Conservation (phyloP, 2,329 filamentous ascomycete genomes). For the Stagonosporopsis vannaccii region DNA sequence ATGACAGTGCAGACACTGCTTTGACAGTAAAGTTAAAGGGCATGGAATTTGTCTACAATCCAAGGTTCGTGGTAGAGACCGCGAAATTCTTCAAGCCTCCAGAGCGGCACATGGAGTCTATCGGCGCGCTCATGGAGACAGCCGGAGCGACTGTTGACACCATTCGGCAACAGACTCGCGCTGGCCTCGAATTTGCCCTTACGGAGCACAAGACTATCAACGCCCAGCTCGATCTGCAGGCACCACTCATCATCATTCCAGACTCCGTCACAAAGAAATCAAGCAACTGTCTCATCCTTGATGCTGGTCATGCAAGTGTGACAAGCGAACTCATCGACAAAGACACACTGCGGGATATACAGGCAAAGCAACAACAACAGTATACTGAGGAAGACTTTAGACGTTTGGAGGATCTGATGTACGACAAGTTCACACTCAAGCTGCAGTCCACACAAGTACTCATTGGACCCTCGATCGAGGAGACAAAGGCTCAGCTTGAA, state of each 20-base stretch:
- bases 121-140: slow-evolving; percentile 92
- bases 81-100: slow-evolving; percentile 96
- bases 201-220: slow-evolving; percentile 99
- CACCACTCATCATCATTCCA: slow-evolving; percentile 93
- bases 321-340: slow-evolving; percentile 94
- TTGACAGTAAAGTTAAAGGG: slow-evolving; percentile 91
- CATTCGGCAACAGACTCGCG: slow-evolving; percentile 91
- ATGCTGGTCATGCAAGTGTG: slow-evolving; percentile 94
- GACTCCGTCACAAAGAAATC: slow-evolving; percentile 85
- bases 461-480: slow-evolving; percentile 91
- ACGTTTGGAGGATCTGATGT: slow-evolving; percentile 90
- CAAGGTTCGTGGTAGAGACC: slow-evolving; percentile 87
- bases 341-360: slow-evolving; percentile 85
- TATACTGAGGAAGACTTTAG: slow-evolving; percentile 91
- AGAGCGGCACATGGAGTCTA: slow-evolving; percentile 97
- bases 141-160: slow-evolving; percentile 96
- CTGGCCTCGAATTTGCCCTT: slow-evolving; percentile 92
- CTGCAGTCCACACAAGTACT: slow-evolving; percentile 93
- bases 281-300: slow-evolving; percentile 89
- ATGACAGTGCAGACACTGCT: slow-evolving; percentile 89
- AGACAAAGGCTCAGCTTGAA: slow-evolving; percentile 82
- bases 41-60: slow-evolving; percentile 97
- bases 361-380: slow-evolving; percentile 85
- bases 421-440: slow-evolving; percentile 94
- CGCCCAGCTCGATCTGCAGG: slow-evolving; percentile 92